phyloP scores from a whole-genome alignment of 2,329 filamentous ascomycete species.

The Fonsecaea erecta region DNA sequence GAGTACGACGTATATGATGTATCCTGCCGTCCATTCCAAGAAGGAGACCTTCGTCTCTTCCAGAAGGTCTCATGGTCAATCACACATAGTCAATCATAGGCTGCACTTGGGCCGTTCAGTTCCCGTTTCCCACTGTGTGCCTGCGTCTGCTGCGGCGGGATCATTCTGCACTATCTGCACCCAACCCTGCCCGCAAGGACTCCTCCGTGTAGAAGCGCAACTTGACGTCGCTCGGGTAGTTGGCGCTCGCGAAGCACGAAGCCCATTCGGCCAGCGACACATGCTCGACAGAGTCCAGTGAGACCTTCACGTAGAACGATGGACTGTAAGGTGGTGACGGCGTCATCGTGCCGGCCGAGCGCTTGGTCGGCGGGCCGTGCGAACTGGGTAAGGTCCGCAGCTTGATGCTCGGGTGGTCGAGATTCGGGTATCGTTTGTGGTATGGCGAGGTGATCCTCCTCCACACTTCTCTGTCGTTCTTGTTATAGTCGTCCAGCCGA shows the following conservation, averaged over 20 bases:
- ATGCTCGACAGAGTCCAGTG: not conserved
- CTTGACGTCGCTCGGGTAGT: constrained; percentile 4
- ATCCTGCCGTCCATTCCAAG: no score
- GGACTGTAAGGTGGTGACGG: not conserved
- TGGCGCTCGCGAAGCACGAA: not conserved
- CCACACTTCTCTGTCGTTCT: not conserved
- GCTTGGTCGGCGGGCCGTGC: not conserved
- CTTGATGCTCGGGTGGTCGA: not conserved
- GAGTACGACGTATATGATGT: no score
- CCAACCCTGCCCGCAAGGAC: not conserved
- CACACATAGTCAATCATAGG: no score
- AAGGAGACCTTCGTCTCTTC: no score
- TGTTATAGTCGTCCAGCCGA: not conserved
- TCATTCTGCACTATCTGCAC: not conserved
- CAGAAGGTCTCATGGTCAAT: no score
- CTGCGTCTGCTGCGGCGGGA: not conserved
- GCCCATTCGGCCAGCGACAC: constrained; percentile 2
- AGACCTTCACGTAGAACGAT: constrained; percentile 1
- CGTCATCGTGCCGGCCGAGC: not conserved
- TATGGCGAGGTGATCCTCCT: not conserved
- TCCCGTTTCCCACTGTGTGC: no score
- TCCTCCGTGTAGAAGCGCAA: constrained; percentile 3
- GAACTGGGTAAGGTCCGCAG: not conserved
- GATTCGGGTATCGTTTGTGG: not conserved
- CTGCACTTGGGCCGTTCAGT: no score